Conservation (phyloP, 2,329 filamentous ascomycete genomes). For the Fusarium nelsonii region DNA sequence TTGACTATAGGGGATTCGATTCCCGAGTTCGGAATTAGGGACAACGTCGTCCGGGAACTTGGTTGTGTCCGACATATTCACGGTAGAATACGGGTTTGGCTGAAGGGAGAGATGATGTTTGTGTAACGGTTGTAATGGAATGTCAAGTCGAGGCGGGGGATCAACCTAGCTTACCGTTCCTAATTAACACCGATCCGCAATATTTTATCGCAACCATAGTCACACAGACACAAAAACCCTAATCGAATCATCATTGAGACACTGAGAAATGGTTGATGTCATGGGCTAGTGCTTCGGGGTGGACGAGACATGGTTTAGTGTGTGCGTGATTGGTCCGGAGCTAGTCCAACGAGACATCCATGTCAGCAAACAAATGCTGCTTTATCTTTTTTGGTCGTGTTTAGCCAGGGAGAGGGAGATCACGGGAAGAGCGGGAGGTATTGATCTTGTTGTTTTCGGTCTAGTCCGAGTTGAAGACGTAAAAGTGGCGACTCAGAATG, state of each 20-base stretch:
- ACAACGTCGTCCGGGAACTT: background rate
- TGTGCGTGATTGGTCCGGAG: background rate
- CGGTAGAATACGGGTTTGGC: no score
- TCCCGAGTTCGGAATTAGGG: background rate
- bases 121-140: conserved; percentile 7
- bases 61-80: background rate
- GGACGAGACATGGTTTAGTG: background rate
- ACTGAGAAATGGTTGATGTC: conserved; percentile 5
- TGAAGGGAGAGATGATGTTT: background rate
- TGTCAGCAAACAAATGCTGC: conserved; percentile 3
- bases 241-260: background rate
- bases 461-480: background rate
- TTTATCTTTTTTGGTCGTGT: background rate
- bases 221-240: background rate
- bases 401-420: background rate
- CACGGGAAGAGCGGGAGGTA: background rate
- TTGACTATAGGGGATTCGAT: background rate
- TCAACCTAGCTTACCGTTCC: background rate
- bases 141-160: background rate
- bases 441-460: background rate
- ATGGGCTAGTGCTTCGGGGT: background rate
- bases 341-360: background rate
- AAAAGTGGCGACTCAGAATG: background rate
- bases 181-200: background rate
- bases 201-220: background rate